A percentile compares a stretch with the other conserved stretches of the same genome.
These are phyloP conservation scores for Creolimax fragrantissima DNA, from an alignment of 78 protist species.

Conservation along the genomic window DNA sequence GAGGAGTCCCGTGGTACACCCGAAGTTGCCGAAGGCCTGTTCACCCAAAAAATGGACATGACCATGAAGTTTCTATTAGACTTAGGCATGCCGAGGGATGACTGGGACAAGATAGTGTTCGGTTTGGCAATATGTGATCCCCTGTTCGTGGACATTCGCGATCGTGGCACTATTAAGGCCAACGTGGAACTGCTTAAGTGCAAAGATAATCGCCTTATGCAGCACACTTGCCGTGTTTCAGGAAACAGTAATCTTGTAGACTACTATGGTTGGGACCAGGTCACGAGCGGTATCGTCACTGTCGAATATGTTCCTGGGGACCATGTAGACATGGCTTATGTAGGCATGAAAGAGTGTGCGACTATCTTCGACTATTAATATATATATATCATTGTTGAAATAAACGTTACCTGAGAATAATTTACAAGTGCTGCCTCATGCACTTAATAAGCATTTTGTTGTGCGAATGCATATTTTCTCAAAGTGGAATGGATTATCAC, in stretches of 20 bases:
- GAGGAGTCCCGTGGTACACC: neutral
- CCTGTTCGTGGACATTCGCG: neutral
- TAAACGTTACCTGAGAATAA: too few species aligned
- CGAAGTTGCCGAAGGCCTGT: neutral
- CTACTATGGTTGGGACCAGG: slow-evolving; percentile 4
- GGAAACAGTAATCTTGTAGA: neutral
- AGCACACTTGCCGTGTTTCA: neutral
- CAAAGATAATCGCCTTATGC: neutral
- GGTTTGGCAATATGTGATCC: neutral
- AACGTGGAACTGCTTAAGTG: neutral
- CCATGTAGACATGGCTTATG: neutral
- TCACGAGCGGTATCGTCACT: neutral
- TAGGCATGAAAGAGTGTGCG: neutral
- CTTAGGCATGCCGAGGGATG: neutral
- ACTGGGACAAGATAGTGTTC: neutral
- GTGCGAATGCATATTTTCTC: too few species aligned
- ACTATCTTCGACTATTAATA: neutral
- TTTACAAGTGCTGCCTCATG: too few species aligned
- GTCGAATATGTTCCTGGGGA: neutral
- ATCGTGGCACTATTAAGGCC: neutral
- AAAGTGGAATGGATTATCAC: too few species aligned
- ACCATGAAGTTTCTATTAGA: neutral
- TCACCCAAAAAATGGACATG: neutral
- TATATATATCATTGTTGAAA: too few species aligned
- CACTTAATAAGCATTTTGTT: too few species aligned